phyloP scores from a whole-genome alignment of 495 filamentous ascomycete species.

The Cercophora samala region DNA sequence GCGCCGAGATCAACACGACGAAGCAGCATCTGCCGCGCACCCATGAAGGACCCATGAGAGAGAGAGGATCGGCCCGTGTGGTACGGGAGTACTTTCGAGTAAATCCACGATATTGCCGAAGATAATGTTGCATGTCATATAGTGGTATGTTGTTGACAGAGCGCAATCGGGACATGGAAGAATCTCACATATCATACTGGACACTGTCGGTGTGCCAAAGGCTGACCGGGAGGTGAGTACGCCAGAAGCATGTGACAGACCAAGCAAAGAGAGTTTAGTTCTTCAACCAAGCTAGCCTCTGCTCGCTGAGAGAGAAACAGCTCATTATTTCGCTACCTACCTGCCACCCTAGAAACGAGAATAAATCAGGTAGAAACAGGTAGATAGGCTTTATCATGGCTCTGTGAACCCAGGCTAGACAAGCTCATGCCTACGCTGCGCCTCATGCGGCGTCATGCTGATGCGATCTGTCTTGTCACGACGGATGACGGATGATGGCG shows the following conservation, averaged over 20 bases:
- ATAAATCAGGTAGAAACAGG: neutral
- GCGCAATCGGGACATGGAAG: neutral
- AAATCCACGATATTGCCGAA: slow-evolving; percentile 9
- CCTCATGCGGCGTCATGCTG: neutral
- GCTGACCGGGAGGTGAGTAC: neutral
- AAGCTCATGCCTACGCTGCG: neutral
- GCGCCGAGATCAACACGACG: slow-evolving; percentile 17
- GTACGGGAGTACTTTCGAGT: neutral
- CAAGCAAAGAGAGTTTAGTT: neutral
- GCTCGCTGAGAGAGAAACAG: neutral
- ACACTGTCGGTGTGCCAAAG: neutral
- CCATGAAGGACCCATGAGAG: slow-evolving; percentile 7
- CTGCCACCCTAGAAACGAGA: neutral
- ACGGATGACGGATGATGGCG: too few species aligned
- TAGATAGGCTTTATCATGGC: neutral
- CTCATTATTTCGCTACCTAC: neutral
- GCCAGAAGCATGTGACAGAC: neutral
- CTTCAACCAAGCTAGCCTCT: neutral
- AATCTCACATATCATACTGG: neutral
- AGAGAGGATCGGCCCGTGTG: slow-evolving; percentile 21
- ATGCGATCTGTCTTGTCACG: too few species aligned
- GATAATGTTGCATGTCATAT: slow-evolving; percentile 4
- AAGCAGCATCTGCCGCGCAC: slow-evolving; percentile 8
- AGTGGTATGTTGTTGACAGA: neutral
- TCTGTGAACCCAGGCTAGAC: neutral